phyloP scores from a whole-genome alignment of 2,329 filamentous ascomycete genomes.

The Fusarium ramigenum region DNA sequence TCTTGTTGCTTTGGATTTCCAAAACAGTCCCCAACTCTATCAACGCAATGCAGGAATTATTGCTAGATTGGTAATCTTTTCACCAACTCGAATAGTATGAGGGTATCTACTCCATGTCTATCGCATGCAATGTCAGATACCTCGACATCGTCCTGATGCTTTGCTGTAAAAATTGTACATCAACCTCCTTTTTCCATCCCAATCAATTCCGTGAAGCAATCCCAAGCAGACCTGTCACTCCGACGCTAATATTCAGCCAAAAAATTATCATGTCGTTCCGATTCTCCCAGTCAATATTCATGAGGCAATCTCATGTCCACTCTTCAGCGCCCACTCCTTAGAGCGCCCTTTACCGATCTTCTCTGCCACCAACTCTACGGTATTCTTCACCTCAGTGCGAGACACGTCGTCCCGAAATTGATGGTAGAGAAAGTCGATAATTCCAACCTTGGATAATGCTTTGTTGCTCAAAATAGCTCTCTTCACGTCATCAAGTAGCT shows the following conservation, averaged over 20 bases:
- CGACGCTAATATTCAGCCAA: constrained; percentile 42
- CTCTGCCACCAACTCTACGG: constrained; percentile 52
- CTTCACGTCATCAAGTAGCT: constrained; percentile 54
- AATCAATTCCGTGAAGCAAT: constrained; percentile 33
- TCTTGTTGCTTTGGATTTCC: neutral
- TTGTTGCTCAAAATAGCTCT: constrained; percentile 53
- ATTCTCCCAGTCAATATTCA: constrained; percentile 31
- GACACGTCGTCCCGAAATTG: constrained; percentile 51
- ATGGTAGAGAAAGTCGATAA: constrained; percentile 53
- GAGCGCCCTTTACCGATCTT: constrained; percentile 50
- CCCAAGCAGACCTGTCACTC: constrained; percentile 37
- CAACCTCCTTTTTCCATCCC: constrained; percentile 23
- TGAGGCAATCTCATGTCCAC: constrained; percentile 49
- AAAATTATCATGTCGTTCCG: constrained; percentile 30
- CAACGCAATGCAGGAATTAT: neutral
- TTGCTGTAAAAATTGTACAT: constrained; percentile 24
- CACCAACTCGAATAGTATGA: constrained; percentile 4
- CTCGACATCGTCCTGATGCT: constrained; percentile 12
- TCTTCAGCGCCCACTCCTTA: constrained; percentile 53
- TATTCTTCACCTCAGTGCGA: constrained; percentile 54
- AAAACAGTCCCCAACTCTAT: neutral
- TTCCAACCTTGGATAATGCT: constrained; percentile 52
- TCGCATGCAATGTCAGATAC: constrained; percentile 21
- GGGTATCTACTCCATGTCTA: constrained; percentile 31
- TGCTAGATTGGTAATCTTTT: constrained; percentile 12